A percentile compares a stretch with the other conserved stretches of the same genome.
Evolutionary conservation across 768 basidiomycete genomes (phyloP).

Genomic region (Boletellus ananas): DNA sequence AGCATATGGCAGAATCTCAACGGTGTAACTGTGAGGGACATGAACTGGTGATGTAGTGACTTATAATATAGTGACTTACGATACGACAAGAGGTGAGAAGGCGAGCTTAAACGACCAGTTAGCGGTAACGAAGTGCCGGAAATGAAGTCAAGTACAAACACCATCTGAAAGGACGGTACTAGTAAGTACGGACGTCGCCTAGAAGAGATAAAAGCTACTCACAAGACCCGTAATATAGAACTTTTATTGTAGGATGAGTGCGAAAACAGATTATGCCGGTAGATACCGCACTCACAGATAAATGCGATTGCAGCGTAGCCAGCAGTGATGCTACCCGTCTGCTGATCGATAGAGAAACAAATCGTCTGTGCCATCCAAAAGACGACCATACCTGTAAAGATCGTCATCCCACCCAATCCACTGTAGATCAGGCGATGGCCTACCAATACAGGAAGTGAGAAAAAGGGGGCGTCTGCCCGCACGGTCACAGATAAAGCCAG

Average conservation of each 20-base stretch:
- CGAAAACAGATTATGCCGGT: neutral
- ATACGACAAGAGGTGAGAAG: too few relatives aligned
- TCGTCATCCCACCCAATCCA: slow-evolving; percentile 27
- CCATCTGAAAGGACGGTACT: too few relatives aligned
- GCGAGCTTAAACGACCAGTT: too few relatives aligned
- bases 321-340: slow-evolving; percentile 22
- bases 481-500: slow-evolving; percentile 47
- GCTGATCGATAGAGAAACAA: slow-evolving; percentile 33
- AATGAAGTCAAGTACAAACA: too few relatives aligned
- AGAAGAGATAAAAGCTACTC: too few relatives aligned
- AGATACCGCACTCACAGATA: slow-evolving; percentile 34
- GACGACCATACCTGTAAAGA: slow-evolving; percentile 38
- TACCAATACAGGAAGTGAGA: slow-evolving; percentile 43
- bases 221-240: slow-evolving; percentile 40
- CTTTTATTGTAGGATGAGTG: slow-evolving; percentile 15
- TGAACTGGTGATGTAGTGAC: too few relatives aligned
- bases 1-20: too few relatives aligned
- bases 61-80: too few relatives aligned
- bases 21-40: too few relatives aligned
- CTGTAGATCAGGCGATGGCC: slow-evolving; percentile 17
- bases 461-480: slow-evolving; percentile 50
- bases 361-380: slow-evolving; percentile 41
- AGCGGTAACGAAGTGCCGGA: too few relatives aligned
- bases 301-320: slow-evolving; percentile 46
- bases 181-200: too few relatives aligned